Evolutionary conservation across 2,329 filamentous ascomycete genomes (phyloP).

Genomic region (Trichoderma hamatum): DNA sequence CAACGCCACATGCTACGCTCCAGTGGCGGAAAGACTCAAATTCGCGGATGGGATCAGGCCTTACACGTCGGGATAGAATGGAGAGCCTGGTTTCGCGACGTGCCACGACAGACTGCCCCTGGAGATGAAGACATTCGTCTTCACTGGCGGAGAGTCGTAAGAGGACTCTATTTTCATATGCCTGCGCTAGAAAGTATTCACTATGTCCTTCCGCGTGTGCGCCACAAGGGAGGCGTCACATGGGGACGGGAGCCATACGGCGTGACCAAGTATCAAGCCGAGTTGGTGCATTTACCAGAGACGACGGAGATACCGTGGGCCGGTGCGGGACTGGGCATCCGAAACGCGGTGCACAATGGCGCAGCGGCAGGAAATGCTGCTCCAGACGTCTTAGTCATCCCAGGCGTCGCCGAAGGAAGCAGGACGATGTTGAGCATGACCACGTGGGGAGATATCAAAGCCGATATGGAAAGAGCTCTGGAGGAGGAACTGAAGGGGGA

Average conservation of each 20-base stretch:
- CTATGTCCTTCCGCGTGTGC: constrained; percentile 35
- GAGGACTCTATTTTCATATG: constrained; percentile 33
- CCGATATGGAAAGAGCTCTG: not conserved
- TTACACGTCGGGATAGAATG: constrained; percentile 37
- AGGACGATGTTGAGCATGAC: constrained; percentile 9
- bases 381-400: not conserved
- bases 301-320: constrained; percentile 35
- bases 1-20: constrained; percentile 31
- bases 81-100: constrained; percentile 37
- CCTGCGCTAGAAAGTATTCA: constrained; percentile 33
- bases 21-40: constrained; percentile 20
- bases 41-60: constrained; percentile 34
- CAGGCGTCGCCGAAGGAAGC: constrained; percentile 3
- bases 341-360: not conserved
- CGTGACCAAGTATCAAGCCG: constrained; percentile 28
- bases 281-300: constrained; percentile 32
- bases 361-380: constrained; percentile 9
- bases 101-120: constrained; percentile 29
- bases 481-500: constrained; percentile 2
- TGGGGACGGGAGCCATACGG: constrained; percentile 37
- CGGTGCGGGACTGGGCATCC: constrained; percentile 12
- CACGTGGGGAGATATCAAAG: constrained; percentile 14
- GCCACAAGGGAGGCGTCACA: constrained; percentile 35
- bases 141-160: constrained; percentile 33
- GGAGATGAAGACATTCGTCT: constrained; percentile 31